Conservation (phyloP, 2,329 filamentous ascomycete genomes). For the Rhytidhysteron rufulum region DNA sequence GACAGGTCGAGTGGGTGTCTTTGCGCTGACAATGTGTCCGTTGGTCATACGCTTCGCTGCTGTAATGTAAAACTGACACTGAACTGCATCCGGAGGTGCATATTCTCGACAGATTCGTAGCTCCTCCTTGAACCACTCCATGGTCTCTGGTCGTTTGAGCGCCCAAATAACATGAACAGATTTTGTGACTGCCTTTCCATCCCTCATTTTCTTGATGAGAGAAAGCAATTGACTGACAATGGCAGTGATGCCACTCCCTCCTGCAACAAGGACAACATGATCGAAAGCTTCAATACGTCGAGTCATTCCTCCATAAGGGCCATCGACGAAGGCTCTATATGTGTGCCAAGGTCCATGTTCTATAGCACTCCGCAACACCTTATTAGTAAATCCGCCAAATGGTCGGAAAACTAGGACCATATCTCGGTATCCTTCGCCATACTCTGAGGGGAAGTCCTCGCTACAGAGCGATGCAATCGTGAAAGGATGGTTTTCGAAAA, state of each 20-base stretch:
- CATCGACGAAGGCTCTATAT: slow-evolving; percentile 88
- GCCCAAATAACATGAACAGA: slow-evolving; percentile 93
- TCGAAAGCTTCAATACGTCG: slow-evolving; percentile 88
- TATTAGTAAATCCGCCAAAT: slow-evolving; percentile 83
- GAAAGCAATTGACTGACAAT: slow-evolving; percentile 87
- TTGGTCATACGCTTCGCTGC: slow-evolving; percentile 59
- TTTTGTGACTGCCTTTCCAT: slow-evolving; percentile 88
- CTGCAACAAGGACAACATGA: slow-evolving; percentile 87
- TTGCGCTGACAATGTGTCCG: slow-evolving; percentile 50
- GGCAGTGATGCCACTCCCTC: slow-evolving; percentile 91
- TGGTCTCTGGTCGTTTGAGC: slow-evolving; percentile 81
- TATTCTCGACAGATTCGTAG: slow-evolving; percentile 85
- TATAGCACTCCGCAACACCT: slow-evolving; percentile 76
- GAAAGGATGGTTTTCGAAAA: slow-evolving; percentile 93
- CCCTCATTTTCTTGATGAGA: slow-evolving; percentile 93
- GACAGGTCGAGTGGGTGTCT: slow-evolving; percentile 55
- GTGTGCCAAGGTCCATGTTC: slow-evolving; percentile 87
- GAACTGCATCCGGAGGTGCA: slow-evolving; percentile 81
- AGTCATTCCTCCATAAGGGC: slow-evolving; percentile 92
- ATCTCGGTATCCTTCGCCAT: slow-evolving; percentile 82
- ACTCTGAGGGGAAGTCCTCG: slow-evolving; percentile 88
- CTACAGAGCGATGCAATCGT: slow-evolving; percentile 91
- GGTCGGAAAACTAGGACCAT: slow-evolving; percentile 90
- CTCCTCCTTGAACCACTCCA: slow-evolving; percentile 98
- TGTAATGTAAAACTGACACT: slow-evolving; percentile 93